These are phyloP conservation scores for Curvularia lunata DNA, from an alignment of 2,329 filamentous ascomycete species.

Conservation along the genomic window DNA sequence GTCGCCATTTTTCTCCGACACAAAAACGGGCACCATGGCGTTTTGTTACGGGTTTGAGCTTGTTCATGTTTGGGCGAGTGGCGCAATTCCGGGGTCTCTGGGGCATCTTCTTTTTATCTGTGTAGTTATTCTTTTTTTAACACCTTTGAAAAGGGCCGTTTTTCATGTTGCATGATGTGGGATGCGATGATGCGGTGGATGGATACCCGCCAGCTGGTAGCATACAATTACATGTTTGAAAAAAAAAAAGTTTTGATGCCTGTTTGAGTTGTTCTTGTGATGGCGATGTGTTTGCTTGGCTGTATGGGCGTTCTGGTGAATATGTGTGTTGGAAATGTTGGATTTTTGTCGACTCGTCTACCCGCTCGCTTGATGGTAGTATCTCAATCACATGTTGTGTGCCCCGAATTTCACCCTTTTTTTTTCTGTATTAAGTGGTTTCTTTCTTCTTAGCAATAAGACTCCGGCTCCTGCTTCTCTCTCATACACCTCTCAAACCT, in stretches of 20 bases:
- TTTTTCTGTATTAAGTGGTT: no score
- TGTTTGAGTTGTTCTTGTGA: background rate
- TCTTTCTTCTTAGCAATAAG: no score
- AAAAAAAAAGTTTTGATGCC: slow-evolving; percentile 7
- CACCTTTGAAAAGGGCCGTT: slow-evolving; percentile 11
- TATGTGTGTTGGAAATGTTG: background rate
- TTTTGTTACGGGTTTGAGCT: slow-evolving; percentile 25
- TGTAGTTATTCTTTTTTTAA: slow-evolving; percentile 21
- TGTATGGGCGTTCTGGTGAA: background rate
- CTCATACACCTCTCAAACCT: background rate
- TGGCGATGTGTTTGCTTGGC: no score
- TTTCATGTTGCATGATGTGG: slow-evolving; percentile 30
- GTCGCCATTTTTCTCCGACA: slow-evolving; percentile 19
- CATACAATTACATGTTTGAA: slow-evolving; percentile 25
- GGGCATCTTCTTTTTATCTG: slow-evolving; percentile 10
- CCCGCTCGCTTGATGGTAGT: no score
- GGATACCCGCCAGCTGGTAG: slow-evolving; percentile 30
- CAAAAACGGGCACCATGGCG: slow-evolving; percentile 26
- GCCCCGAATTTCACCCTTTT: no score
- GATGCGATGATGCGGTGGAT: slow-evolving; percentile 18
- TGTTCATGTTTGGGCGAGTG: slow-evolving; percentile 25
- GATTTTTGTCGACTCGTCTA: background rate
- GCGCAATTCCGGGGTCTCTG: slow-evolving; percentile 16
- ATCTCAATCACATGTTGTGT: no score
- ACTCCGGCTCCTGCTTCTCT: no score